Base-by-base conservation (phyloP, 2,329 filamentous ascomycete species). In the Pseudogymnoascus sp. region DNA sequence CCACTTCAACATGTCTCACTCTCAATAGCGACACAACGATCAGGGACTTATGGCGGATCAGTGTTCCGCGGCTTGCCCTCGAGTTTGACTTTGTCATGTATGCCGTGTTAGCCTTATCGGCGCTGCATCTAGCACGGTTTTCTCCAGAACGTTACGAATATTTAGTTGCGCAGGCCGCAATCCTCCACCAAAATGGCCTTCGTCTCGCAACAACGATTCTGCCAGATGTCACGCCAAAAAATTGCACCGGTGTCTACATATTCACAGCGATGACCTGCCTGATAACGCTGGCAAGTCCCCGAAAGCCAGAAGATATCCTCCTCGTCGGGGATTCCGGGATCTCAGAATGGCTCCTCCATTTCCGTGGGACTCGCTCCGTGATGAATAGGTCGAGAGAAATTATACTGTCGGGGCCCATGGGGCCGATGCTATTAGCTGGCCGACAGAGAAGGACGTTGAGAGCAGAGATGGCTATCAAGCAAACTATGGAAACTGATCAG, bases 1-100 rank as follows among this genome's bases (percentile, higher is more conserved):
- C 76, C 51, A 79, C 77, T 0, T 77, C 76, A 8, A 84, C 81
- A 0, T 77, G 76, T 61, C 72, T 75, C n/a, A 82, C 80, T 0
- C 70, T 83, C 2, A 76, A 77, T 4, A 72, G 71, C 5, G 75
- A 79, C 39, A 72, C 76, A 0, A 67, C 71, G 5, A 66, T 81
- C 2, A 77, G 77, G 42, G 73, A 75, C 36, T 75, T 82, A 31
- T 83, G 79, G 77, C 76, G 77, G 5, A 73, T 79, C 6, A 78
- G 77, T 62, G 76, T 79, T 2, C 77, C 81, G 10, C 75, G 77
- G n/a, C 69, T 81, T 23, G 81, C 77, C 2, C 77, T 83, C 31
- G 66, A 72, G 1, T 76, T 76, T 63, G 77, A 77, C 14, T 82
- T 78, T 65, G 76, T 83, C 8, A 78, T 83, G 71, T 77, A 78